Evolutionary conservation across 2,329 filamentous ascomycete species (phyloP), one percentile per base, ranked within the genome.

Genomic region (Aspergillus brasiliensis): DNA sequence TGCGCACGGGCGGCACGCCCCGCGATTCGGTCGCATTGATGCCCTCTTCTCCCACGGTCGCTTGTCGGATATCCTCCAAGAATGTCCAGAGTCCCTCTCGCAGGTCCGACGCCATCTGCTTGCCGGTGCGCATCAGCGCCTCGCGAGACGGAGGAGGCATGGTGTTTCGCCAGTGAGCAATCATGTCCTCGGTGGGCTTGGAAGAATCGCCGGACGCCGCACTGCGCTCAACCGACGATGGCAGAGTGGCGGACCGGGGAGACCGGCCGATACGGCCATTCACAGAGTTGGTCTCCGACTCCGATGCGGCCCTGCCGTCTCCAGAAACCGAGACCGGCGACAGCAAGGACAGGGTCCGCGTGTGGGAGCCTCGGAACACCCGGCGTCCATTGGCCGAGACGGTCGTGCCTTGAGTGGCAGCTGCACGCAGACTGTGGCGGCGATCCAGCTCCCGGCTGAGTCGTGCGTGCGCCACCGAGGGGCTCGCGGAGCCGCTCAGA

Each of bases 41-140:
- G 15, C 88, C 91, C 78, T 99, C 95, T 57, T 99, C 95, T 23
- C 95, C 95, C 6, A 99, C 92, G 0, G 95, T 97, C 13, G 94
- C 96, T 77, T 98, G 95, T 66, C 93, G 86, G 51, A 99, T 87
- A 72, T 99, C 95, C 74, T 98, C 95, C 61, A 97, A 87, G 76
- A 99, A 99, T 1, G 91, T 97, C 87, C 91, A 93, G 51, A 99
- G 80, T 2, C 95, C 94, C 54, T 95, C 87, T 73, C 89, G 91
- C 75, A 99, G 88, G 76, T 97, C 95, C 61, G 91, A 90, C 15
- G 93, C 91, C 76, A 97, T 88, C 75, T 95, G 91, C 72, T 92
- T 92, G 60, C 81, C 80, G 57, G 79, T 85, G 69, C 76, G 80
- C 60, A 86, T 73, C 42, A 87, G 71, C n/a, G 78, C 74, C 47